Evolutionary conservation across 2,329 filamentous ascomycete species (phyloP), one percentile per base, ranked within the genome.

Genomic region (Emmonsia crescens): DNA sequence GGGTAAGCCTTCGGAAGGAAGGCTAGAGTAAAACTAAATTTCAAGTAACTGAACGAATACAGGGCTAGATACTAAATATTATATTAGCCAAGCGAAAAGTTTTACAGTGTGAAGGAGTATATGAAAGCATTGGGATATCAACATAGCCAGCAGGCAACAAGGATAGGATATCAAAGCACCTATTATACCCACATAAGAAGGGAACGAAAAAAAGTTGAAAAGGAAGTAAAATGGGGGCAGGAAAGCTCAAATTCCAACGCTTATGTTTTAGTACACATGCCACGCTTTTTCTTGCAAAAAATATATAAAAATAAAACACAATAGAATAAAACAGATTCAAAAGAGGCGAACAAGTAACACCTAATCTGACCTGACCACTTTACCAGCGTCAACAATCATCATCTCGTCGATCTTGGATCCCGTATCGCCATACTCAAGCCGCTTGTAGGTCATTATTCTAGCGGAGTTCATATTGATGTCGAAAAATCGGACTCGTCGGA

Each of bases 401-500:
- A 84, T 79, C 70, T 85, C 82, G 66, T 85, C 83, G 56, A 85
- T 72, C 64, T 77, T 77, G 66, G 77, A 76, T 59, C 77, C 77
- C 3, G 75, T 79, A 31, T 81, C 78, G 8, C 83, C 83, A 68
- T 80, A 83, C 71, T 97, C 93, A 19, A 96, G 79, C 57, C 94
- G 83, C 78, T 96, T 97, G 83, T 93, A 99, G 0, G 93, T 99
- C 57, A 83, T 85, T 67, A 99, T 92, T 55, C 90, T 84, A 8
- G 89, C 93, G 63, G 89, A 85, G 71, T 96, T 96, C 76, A 92
- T 89, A 73, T 99, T 93, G 58, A 99, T 85, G 68, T 97, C 93
- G 72, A 94, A 99, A 51, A 99, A 83, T 56, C 94, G 84, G 60
- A 96, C 82, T 36, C 91, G 85, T 31, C 94, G 88, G 69, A 92